Evolutionary conservation across 2,329 filamentous ascomycete species (phyloP).

Genomic region (Sarocladiaceae sp.): DNA sequence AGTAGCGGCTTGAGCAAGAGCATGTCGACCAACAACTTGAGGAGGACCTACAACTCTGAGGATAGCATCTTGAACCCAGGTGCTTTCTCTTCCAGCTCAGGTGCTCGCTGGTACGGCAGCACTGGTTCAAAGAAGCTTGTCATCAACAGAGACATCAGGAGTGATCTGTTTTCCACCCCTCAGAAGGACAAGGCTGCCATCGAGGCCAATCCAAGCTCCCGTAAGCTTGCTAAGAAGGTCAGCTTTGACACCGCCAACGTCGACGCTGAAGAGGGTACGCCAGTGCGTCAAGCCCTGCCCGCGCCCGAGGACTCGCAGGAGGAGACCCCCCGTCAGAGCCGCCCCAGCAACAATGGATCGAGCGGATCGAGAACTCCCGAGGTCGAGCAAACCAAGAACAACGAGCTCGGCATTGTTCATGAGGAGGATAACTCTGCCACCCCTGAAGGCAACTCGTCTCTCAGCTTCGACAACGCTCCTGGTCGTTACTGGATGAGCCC

Average conservation of each 20-base stretch:
- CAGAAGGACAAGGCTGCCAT: slow-evolving; percentile 41
- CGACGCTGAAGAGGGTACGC: slow-evolving; percentile 27
- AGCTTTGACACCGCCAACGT: slow-evolving; percentile 73
- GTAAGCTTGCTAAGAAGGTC: slow-evolving; percentile 73
- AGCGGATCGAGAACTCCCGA: slow-evolving; percentile 44
- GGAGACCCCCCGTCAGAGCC: slow-evolving; percentile 43
- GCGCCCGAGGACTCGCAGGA: slow-evolving; percentile 27
- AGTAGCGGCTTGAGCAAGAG: slow-evolving; percentile 76
- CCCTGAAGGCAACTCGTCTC: slow-evolving; percentile 18
- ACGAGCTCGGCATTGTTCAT: slow-evolving; percentile 64
- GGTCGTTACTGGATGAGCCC: slow-evolving; percentile 88
- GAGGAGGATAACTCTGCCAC: slow-evolving; percentile 51
- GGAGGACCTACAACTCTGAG: slow-evolving; percentile 72
- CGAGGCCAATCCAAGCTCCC: slow-evolving; percentile 34
- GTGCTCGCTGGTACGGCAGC: slow-evolving; percentile 58
- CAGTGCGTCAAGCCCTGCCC: slow-evolving; percentile 27
- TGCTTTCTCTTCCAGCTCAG: slow-evolving; percentile 67
- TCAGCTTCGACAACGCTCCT: slow-evolving; percentile 41
- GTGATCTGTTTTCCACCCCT: slow-evolving; percentile 59
- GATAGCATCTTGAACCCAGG: slow-evolving; percentile 83
- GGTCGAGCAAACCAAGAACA: slow-evolving; percentile 66
- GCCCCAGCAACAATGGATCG: slow-evolving; percentile 33
- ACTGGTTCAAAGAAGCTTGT: slow-evolving; percentile 79
- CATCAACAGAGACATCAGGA: slow-evolving; percentile 82
- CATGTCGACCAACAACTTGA: slow-evolving; percentile 78